Conservation (phyloP, 768 basidiomycete genomes). For the Butyriboletus loyo region DNA sequence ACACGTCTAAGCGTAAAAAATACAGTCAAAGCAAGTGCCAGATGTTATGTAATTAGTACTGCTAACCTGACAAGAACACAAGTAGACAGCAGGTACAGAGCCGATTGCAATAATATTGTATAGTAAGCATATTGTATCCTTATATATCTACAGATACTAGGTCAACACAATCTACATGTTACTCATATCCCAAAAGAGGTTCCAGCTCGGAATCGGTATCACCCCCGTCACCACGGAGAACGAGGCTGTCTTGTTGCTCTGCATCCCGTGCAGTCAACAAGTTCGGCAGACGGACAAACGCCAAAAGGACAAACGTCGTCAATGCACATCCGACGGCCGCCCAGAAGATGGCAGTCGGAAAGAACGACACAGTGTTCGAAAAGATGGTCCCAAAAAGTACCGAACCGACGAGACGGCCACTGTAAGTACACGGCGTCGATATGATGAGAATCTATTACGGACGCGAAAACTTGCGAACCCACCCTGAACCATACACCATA, state of each 20-base stretch:
- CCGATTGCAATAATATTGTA: too few species aligned
- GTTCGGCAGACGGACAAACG: not conserved
- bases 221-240: not conserved
- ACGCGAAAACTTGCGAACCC: not conserved
- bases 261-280: not conserved
- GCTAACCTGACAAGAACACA: too few species aligned
- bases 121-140: too few species aligned
- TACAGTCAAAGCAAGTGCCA: too few species aligned
- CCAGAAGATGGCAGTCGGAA: not conserved
- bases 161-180: too few species aligned
- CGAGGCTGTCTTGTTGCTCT: not conserved
- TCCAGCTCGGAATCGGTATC: not conserved
- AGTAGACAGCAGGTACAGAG: too few species aligned
- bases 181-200: not conserved
- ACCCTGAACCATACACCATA: not conserved
- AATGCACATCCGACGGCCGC: not conserved
- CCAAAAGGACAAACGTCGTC: not conserved
- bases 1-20: too few species aligned
- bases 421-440: not conserved
- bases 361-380: not conserved
- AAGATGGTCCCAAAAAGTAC: not conserved
- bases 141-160: too few species aligned
- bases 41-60: too few species aligned
- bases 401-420: not conserved
- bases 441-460: not conserved